Conservation (phyloP, 2,329 filamentous ascomycete genomes). For the Pleoardoris graminearum region DNA sequence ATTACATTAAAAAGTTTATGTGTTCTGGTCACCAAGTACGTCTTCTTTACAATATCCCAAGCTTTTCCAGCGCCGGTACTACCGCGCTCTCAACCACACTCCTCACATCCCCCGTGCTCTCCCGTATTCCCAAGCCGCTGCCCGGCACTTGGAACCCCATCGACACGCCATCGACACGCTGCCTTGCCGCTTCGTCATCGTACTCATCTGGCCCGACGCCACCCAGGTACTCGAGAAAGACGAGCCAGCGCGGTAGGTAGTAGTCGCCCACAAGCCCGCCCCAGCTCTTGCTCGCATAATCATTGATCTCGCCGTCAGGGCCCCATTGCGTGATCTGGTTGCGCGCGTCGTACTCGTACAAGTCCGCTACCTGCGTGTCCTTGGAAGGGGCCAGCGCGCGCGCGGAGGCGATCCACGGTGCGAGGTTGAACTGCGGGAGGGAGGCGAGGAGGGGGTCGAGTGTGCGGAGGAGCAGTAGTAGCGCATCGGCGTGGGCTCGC, state of each 20-base stretch:
- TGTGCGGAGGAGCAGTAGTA: constrained; percentile 27
- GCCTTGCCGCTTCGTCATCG: constrained; percentile 13
- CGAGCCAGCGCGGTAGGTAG: constrained; percentile 53
- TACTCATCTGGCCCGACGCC: constrained; percentile 14
- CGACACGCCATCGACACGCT: constrained; percentile 16
- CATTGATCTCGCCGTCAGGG: constrained; percentile 52
- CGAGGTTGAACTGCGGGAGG: constrained; percentile 49
- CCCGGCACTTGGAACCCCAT: constrained; percentile 15
- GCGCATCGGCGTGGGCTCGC: constrained; percentile 1
- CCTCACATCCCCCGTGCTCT: constrained; percentile 8
- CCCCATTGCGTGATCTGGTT: constrained; percentile 59
- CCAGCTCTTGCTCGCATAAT: constrained; percentile 58
- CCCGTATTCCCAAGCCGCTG: constrained; percentile 3
- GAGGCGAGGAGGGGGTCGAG: constrained; percentile 51
- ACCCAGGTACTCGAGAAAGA: constrained; percentile 50
- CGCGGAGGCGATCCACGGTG: constrained; percentile 49
- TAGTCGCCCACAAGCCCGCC: constrained; percentile 52
- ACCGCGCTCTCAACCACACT: constrained; percentile 18
- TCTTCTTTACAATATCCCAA: constrained; percentile 6
- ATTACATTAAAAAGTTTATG: not conserved
- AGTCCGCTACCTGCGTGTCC: constrained; percentile 43
- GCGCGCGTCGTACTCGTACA: constrained; percentile 52
- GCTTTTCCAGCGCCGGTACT: constrained; percentile 5
- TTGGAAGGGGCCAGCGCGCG: constrained; percentile 25
- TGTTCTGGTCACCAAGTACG: not conserved